A percentile compares a stretch with the other conserved stretches of the same genome.
These are phyloP conservation scores for Eucommia ulmoides DNA, from an alignment of 257 asterid genomes.

Conservation along the genomic window DNA sequence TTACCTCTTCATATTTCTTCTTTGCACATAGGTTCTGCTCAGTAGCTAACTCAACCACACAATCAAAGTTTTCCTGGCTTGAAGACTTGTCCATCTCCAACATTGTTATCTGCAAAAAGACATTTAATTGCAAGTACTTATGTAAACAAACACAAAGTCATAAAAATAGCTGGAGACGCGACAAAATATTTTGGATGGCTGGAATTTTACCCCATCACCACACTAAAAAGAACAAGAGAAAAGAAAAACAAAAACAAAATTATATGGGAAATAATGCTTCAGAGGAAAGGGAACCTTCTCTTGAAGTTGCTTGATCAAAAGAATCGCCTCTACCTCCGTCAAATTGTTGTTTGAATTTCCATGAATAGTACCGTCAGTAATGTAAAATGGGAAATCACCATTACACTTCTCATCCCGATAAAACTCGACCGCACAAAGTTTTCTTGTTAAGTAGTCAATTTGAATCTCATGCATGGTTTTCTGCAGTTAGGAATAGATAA, in stretches of 20 bases:
- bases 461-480: constrained; percentile 45
- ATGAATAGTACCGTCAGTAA: constrained; percentile 13
- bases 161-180: neutral
- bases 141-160: neutral
- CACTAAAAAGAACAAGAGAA: constrained; percentile 1
- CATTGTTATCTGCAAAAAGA: constrained; percentile 41
- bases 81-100: constrained; percentile 83
- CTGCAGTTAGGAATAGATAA: constrained; percentile 25
- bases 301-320: constrained; percentile 69
- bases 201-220: neutral
- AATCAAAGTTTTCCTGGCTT: constrained; percentile 58
- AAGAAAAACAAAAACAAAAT: constrained; percentile 3
- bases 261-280: constrained; percentile 4
- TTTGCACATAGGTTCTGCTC: constrained; percentile 49
- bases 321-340: constrained; percentile 52
- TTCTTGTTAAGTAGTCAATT: constrained; percentile 51
- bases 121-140: too few relatives aligned
- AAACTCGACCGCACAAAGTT: constrained; percentile 46
- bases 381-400: constrained; percentile 18
- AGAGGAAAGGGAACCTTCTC: constrained; percentile 53
- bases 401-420: constrained; percentile 22
- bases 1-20: constrained; percentile 67
- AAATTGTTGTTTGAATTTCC: constrained; percentile 23
- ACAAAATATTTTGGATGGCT: too few relatives aligned
- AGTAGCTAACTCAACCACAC: constrained; percentile 44